Conservation (phyloP, 2,329 filamentous ascomycete genomes). For the Fusarium tanahbumbuense region DNA sequence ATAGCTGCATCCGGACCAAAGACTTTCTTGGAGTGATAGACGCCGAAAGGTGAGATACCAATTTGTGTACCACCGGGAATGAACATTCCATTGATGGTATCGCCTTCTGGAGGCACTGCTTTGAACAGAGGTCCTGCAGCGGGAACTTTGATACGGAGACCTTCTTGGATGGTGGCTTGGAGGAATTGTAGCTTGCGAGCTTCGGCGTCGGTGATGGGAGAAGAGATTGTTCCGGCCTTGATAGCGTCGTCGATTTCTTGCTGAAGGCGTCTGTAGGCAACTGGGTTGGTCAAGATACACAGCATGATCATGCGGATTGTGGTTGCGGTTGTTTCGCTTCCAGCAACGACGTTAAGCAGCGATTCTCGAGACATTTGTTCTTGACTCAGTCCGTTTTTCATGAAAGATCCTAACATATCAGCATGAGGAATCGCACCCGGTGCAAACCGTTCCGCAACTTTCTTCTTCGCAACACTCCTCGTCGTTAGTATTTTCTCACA, state of each 20-base stretch:
- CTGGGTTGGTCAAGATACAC: constrained; percentile 62
- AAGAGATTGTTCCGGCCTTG: constrained; percentile 47
- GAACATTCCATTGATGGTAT: constrained; percentile 53
- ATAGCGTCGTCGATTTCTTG: constrained; percentile 62
- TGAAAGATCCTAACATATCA: constrained; percentile 58
- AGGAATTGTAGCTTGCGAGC: constrained; percentile 59
- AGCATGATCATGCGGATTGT: constrained; percentile 61
- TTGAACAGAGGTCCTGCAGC: constrained; percentile 54
- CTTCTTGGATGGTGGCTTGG: constrained; percentile 63
- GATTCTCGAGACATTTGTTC: constrained; percentile 51
- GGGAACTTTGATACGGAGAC: constrained; percentile 59
- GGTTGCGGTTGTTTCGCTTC: constrained; percentile 53
- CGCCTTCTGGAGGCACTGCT: constrained; percentile 46
- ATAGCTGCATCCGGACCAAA: constrained; percentile 51
- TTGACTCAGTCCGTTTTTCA: constrained; percentile 52
- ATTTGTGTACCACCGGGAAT: constrained; percentile 49
- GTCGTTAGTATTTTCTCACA: constrained; percentile 43
- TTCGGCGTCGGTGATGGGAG: constrained; percentile 48
- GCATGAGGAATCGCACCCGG: not conserved
- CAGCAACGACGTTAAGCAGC: constrained; percentile 52
- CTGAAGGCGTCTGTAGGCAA: constrained; percentile 59
- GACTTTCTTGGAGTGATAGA: constrained; percentile 48
- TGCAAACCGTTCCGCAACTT: constrained; percentile 6
- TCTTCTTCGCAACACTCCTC: constrained; percentile 29
- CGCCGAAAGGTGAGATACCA: constrained; percentile 47